Percentiles rank a stretch among this genome's conserved stretches.
Evolutionary conservation across 805 yeast genomes (phyloP).

Genomic region (Sugiyamaella americana): DNA sequence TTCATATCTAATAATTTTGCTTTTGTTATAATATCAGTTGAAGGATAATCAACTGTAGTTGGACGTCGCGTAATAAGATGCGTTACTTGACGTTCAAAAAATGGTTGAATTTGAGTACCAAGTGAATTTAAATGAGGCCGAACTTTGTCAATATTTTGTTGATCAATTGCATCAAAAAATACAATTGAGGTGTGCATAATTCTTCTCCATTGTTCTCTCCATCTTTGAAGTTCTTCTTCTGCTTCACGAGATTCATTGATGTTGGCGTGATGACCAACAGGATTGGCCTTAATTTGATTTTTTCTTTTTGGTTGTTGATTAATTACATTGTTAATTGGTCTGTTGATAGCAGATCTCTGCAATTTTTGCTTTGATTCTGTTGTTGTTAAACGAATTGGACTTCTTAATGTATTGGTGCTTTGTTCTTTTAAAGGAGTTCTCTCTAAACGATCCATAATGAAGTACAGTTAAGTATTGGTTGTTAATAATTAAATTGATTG

Average conservation of each 20-base stretch:
- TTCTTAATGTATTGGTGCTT: constrained; percentile 2
- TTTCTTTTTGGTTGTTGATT: not conserved
- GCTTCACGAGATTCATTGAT: not conserved
- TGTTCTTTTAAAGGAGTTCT: constrained; percentile 13
- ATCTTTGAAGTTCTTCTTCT: constrained; percentile 26
- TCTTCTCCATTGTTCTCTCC: constrained; percentile 63
- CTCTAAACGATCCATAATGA: not conserved
- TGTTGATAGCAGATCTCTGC: not conserved
- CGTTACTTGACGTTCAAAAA: constrained; percentile 58
- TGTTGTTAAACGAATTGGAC: not conserved
- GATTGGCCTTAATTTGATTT: not conserved
- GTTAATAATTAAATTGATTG: too few species aligned
- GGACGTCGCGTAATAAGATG: constrained; percentile 70
- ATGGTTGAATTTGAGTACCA: constrained; percentile 45
- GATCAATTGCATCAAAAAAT: constrained; percentile 51
- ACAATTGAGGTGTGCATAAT: constrained; percentile 55
- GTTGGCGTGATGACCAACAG: not conserved
- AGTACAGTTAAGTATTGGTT: too few species aligned
- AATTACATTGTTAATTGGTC: not conserved
- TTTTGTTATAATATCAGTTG: constrained; percentile 57
- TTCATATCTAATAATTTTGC: constrained; percentile 56
- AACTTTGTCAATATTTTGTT: constrained; percentile 23
- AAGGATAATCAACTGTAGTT: constrained; percentile 37
- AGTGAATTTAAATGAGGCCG: constrained; percentile 24
- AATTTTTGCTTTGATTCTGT: not conserved